These are phyloP conservation scores for Aureobasidium sp. DNA, from an alignment of 2,329 filamentous ascomycete genomes.

Conservation along the genomic window DNA sequence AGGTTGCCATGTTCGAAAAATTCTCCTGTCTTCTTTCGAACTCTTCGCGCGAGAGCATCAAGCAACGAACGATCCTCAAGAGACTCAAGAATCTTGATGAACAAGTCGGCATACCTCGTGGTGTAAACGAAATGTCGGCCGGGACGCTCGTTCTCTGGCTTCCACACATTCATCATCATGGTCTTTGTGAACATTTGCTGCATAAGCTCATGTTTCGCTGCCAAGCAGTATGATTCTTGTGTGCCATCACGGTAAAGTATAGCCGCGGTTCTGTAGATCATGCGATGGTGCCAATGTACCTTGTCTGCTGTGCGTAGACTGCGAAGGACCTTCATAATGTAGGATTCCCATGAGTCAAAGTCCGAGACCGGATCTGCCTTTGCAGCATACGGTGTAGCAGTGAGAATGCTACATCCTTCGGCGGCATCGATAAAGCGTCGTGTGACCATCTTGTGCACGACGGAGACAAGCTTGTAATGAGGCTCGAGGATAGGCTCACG, in stretches of 20 bases:
- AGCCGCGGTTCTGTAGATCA: slow-evolving; percentile 66
- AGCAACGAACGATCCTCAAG: slow-evolving; percentile 68
- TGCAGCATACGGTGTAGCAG: slow-evolving; percentile 48
- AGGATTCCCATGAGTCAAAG: slow-evolving; percentile 50
- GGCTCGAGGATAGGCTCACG: slow-evolving; percentile 82
- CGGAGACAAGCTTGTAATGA: slow-evolving; percentile 81
- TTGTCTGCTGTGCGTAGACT: slow-evolving; percentile 66
- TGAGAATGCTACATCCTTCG: slow-evolving; percentile 35
- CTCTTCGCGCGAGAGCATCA: slow-evolving; percentile 68
- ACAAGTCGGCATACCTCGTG: slow-evolving; percentile 75
- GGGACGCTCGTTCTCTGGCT: slow-evolving; percentile 75
- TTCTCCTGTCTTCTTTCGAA: slow-evolving; percentile 75
- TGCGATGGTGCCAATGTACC: slow-evolving; percentile 90
- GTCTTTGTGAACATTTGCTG: slow-evolving; percentile 87
- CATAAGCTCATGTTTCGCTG: slow-evolving; percentile 71
- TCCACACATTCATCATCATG: slow-evolving; percentile 92
- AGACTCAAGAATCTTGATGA: slow-evolving; percentile 65
- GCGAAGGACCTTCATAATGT: slow-evolving; percentile 57
- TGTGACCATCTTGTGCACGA: slow-evolving; percentile 73
- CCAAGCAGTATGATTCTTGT: slow-evolving; percentile 42
- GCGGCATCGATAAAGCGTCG: slow-evolving; percentile 37
- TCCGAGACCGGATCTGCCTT: slow-evolving; percentile 44
- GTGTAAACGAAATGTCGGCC: slow-evolving; percentile 91
- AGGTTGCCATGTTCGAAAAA: slow-evolving; percentile 56
- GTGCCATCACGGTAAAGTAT: slow-evolving; percentile 54